A percentile compares a stretch with the other conserved stretches of the same genome.
Conservation (phyloP, 495 filamentous ascomycete species). For the Penicillium bovifimosum region DNA sequence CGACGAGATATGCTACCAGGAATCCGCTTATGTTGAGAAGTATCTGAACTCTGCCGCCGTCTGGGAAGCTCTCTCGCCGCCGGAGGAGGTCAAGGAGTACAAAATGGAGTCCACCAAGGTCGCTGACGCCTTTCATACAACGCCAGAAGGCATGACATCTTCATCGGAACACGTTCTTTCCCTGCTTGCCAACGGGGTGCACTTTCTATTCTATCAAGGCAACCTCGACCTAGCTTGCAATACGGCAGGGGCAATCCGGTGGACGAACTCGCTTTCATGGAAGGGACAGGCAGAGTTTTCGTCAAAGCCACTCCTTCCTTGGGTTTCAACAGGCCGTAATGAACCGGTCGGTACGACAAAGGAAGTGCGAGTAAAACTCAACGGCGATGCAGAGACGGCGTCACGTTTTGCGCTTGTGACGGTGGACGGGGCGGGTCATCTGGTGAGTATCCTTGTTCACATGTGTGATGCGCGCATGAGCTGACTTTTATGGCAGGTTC, state of each 20-base stretch:
- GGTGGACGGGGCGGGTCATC: slow-evolving; percentile 23
- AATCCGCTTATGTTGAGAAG: slow-evolving; percentile 21
- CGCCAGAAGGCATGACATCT: slow-evolving; percentile 23
- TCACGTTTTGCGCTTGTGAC: slow-evolving; percentile 28
- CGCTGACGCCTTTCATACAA: slow-evolving; percentile 21
- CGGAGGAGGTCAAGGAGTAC: slow-evolving; percentile 26
- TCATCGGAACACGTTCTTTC: slow-evolving; percentile 25
- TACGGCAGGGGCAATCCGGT: slow-evolving; percentile 38
- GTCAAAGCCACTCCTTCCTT: slow-evolving; percentile 29
- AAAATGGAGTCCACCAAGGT: slow-evolving; percentile 18
- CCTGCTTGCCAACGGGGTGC: slow-evolving; percentile 30
- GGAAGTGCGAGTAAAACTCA: slow-evolving; percentile 12
- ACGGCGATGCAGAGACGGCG: neutral
- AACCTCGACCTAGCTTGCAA: slow-evolving; percentile 45
- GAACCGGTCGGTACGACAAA: slow-evolving; percentile 19
- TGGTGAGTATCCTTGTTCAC: slow-evolving; percentile 12
- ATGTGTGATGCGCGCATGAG: neutral
- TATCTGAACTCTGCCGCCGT: slow-evolving; percentile 34
- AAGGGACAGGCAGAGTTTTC: slow-evolving; percentile 41
- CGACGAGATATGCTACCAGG: slow-evolving; percentile 35
- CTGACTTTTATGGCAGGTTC: slow-evolving; percentile 20
- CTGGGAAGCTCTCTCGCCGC: slow-evolving; percentile 28
- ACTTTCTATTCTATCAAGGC: slow-evolving; percentile 42
- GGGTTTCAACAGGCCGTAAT: slow-evolving; percentile 23
- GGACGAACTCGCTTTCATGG: slow-evolving; percentile 38